Conservation (phyloP, 2,329 filamentous ascomycete genomes). For the Elsinoe australis region DNA sequence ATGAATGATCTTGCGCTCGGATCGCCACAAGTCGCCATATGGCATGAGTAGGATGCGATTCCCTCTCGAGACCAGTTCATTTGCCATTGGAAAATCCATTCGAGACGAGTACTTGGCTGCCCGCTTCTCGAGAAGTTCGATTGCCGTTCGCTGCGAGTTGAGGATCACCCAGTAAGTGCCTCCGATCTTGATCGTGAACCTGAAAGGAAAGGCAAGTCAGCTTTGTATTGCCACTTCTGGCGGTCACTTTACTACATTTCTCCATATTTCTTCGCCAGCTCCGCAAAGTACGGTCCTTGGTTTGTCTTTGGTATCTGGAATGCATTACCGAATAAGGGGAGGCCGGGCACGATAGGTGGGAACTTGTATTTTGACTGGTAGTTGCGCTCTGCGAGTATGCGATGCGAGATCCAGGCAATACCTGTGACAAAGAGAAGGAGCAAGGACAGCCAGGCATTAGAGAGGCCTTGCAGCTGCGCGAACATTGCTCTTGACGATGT, state of each 20-base stretch:
- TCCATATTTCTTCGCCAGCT: slow-evolving; percentile 13
- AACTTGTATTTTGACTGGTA: slow-evolving; percentile 5
- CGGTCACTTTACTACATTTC: slow-evolving; percentile 8
- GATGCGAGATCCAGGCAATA: neutral
- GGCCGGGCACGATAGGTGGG: slow-evolving; percentile 3
- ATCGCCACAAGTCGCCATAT: slow-evolving; percentile 27
- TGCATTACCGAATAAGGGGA: slow-evolving; percentile 13
- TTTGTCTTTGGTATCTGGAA: slow-evolving; percentile 2
- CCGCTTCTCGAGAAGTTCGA: slow-evolving; percentile 41
- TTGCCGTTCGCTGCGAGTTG: slow-evolving; percentile 35
- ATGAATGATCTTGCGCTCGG: slow-evolving; percentile 30
- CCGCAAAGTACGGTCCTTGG: neutral
- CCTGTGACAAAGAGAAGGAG: neutral
- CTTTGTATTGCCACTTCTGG: neutral
- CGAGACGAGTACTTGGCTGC: slow-evolving; percentile 39
- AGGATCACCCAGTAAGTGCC: slow-evolving; percentile 37
- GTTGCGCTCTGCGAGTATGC: neutral
- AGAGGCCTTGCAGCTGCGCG: too few relatives aligned
- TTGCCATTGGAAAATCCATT: slow-evolving; percentile 28
- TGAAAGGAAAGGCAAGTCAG: neutral
- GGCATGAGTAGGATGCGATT: slow-evolving; percentile 29
- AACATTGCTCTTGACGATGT: too few relatives aligned
- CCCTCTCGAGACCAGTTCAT: slow-evolving; percentile 26
- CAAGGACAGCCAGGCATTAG: neutral
- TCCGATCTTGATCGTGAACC: slow-evolving; percentile 35